Base-by-base conservation (phyloP, 768 basidiomycete species). In the Russula emetica region DNA sequence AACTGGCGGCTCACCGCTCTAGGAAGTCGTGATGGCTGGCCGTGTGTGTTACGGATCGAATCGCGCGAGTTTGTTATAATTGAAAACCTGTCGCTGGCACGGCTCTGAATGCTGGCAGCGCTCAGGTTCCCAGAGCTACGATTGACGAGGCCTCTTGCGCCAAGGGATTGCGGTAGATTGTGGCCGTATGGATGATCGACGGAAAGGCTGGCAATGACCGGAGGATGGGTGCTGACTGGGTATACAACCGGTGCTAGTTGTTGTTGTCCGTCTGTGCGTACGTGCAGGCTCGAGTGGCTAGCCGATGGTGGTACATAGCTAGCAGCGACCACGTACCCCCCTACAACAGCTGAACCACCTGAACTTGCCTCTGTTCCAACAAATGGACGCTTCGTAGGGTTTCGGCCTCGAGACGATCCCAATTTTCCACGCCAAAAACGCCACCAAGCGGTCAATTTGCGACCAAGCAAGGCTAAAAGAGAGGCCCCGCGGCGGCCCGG, bases 11-110 rank as follows among this genome's bases (percentile, higher is more conserved):
- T n/a, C 45, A 26, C 5, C 3, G 49, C 64, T 24, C 59, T 61
- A 7, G 55, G 26, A 44, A 20, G 8, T 38, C 20, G 55, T 16
- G 55, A 36, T 20, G 55, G 9, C 18, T 65, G 59, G 34, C 60
- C 64, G 2, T 30, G 24, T 28, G 58, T 4, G 3, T 10, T 13
- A 4, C 50, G 59, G 1, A 60, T 22, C 6, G 55, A 52, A 10
- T 56, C 49, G 32, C 40, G 40, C 14, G 59, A 61, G 28, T 16
- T 42, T n/a, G 63, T 45, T 20, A 60, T 24, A 7, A 56, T 38
- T 16, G 64, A 65, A 2, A 30, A 26, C 40, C 55, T 65, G 51
- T 61, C 59, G 38, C 50, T 52, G 49, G 64, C 60, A n/a, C 53
- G 58, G 8, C 64, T 65, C 9, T 47, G 64, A 16, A 20, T 56